These are phyloP conservation scores for Epichloe amarillans DNA, from an alignment of 2,329 filamentous ascomycete species.

Conservation along the genomic window DNA sequence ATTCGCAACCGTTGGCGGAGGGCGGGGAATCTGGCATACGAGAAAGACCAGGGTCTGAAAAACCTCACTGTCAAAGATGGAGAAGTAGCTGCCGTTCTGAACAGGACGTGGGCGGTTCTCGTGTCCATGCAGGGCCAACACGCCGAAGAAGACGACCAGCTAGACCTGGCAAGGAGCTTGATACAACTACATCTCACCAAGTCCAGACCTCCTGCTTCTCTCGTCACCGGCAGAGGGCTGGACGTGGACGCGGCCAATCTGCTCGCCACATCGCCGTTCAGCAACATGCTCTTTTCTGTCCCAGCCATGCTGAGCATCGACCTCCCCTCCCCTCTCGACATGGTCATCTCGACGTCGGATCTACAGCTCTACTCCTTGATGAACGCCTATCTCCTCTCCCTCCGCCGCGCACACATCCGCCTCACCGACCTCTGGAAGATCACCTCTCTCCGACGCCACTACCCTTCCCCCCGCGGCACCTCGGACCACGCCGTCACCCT, in stretches of 20 bases:
- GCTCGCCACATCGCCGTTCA: constrained; percentile 48
- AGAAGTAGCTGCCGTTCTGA: constrained; percentile 65
- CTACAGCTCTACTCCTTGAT: constrained; percentile 71
- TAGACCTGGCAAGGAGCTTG: constrained; percentile 71
- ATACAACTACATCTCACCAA: constrained; percentile 54
- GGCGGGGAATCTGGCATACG: constrained; percentile 43
- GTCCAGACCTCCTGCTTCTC: constrained; percentile 24
- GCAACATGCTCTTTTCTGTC: constrained; percentile 68
- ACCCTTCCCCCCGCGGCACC: constrained; percentile 52
- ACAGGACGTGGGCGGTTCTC: constrained; percentile 66
- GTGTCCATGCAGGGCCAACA: constrained; percentile 57
- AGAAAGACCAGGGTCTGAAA: constrained; percentile 36
- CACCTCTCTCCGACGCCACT: constrained; percentile 60
- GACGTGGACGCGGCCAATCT: constrained; percentile 17
- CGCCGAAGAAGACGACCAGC: constrained; percentile 66
- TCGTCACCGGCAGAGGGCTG: constrained; percentile 24
- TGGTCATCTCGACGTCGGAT: constrained; percentile 70
- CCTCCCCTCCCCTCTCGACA: constrained; percentile 67
- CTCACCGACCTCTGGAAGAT: constrained; percentile 80
- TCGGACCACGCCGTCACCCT: constrained; percentile 46
- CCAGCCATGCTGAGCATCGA: constrained; percentile 56
- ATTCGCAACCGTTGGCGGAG: constrained; percentile 60
- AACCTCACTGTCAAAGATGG: constrained; percentile 65
- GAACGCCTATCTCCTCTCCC: constrained; percentile 73
- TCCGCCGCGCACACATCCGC: constrained; percentile 74